phyloP scores from a whole-genome alignment of 2,329 filamentous ascomycete species.

The Lizonia empirigonia region DNA sequence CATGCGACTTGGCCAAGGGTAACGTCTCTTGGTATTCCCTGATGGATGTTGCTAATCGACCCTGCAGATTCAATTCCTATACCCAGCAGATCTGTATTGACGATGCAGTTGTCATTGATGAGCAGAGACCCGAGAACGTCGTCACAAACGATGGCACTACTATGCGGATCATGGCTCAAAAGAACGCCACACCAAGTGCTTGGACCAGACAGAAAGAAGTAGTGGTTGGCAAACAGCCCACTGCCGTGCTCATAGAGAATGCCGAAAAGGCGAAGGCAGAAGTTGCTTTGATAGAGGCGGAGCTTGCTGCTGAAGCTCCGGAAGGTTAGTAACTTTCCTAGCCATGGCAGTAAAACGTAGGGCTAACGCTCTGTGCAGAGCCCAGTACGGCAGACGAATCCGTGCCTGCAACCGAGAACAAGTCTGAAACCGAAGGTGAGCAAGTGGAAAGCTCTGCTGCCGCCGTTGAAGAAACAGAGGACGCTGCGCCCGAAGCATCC shows the following conservation, averaged over 20 bases:
- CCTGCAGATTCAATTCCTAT: constrained; percentile 10
- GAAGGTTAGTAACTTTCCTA: too few species aligned
- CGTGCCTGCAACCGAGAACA: too few species aligned
- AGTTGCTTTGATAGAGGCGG: neutral
- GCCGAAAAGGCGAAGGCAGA: constrained; percentile 7
- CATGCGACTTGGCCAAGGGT: constrained; percentile 3
- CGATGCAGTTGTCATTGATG: constrained; percentile 9
- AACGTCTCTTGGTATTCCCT: too few species aligned
- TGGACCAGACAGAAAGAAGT: constrained; percentile 8
- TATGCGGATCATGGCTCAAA: constrained; percentile 10
- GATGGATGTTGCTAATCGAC: too few species aligned
- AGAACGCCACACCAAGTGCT: constrained; percentile 4
- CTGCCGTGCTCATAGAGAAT: neutral
- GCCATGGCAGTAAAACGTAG: too few species aligned
- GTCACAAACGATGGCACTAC: constrained; percentile 11
- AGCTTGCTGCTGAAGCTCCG: neutral
- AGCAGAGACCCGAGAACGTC: constrained; percentile 1
- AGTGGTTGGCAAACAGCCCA: constrained; percentile 1
- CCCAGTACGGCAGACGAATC: too few species aligned
- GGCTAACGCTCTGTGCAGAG: too few species aligned
- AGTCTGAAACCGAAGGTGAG: too few species aligned
- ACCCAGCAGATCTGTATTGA: constrained; percentile 16
- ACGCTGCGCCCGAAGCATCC: too few species aligned
- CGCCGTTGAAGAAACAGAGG: too few species aligned
- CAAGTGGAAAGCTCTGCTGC: too few species aligned